Base-by-base conservation (phyloP, 169 alveolate species). In the Plasmodium coatneyi region DNA sequence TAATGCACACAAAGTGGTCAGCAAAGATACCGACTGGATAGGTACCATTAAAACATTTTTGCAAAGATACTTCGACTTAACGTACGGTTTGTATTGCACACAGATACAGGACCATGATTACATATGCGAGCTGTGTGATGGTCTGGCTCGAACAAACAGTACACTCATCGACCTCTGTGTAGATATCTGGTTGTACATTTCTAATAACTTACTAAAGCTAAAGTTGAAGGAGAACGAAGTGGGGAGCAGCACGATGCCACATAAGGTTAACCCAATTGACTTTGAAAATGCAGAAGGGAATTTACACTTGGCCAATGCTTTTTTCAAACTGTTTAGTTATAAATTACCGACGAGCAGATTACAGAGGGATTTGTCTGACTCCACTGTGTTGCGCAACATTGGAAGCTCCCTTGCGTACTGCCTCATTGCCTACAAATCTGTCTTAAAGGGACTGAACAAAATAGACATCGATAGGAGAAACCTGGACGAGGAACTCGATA, bases 231-330 rank as follows among this genome's bases (percentile, higher is more conserved):
- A 97, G 94, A 97, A 97, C 0, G 99, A 98, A 95, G 98, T 98
- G 16, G 99, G 99, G 0, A 97, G 99, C 81, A 98, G 99, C 41
- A 99, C 99, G 5, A 99, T 99, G 99, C 99, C 99, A 28, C 99
- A 99, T 92, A 99, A 99, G 92, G 98, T 99, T 0, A 99, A 99
- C 74, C 99, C 99, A 1, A 98, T 98, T 14, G 99, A 98, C 91
- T 98, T 98, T 91, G 99, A 99, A 94, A 98, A 98, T 89, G 99
- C 99, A 19, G 99, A 99, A 92, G 99, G 99, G 9, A 99, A 99
- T 89, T 93, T 98, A 60, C 99, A 99, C 4, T 10, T 99, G 28
- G 98, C 99, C 2, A 98, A 97, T 94, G 92, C 99, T 16, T 80
- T 99, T 32, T 96, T 98, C 32, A 95, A 93, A 36, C 93, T 96